Conservation (phyloP, 179 eudicot genomes). For the Amaranthus tricolor region DNA sequence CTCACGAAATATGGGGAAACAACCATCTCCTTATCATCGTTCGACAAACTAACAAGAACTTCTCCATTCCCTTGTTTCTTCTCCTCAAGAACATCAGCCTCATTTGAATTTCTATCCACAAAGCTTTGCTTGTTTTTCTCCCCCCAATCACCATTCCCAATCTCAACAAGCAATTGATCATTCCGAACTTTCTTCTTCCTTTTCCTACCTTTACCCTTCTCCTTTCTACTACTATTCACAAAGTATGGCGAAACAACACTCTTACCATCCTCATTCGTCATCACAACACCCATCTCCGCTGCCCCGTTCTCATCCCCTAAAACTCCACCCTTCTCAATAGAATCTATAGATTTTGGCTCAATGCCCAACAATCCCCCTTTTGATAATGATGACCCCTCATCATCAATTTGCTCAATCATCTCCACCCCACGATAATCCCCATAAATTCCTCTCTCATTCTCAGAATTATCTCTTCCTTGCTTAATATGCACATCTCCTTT, state of each 20-base stretch:
- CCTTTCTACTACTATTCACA: neutral
- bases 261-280: neutral
- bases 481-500: neutral
- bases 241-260: neutral
- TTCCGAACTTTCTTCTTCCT: neutral
- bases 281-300: neutral
- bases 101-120: neutral
- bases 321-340: neutral
- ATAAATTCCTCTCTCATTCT: neutral
- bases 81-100: neutral
- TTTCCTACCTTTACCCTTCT: neutral
- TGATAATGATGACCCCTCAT: neutral
- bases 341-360: no score
- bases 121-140: neutral
- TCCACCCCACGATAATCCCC: neutral
- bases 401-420: neutral
- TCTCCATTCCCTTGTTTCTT: neutral
- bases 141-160: neutral
- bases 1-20: conserved; percentile 2
- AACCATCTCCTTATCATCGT: neutral
- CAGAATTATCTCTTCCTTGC: neutral
- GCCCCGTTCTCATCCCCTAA: neutral
- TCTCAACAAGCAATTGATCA: neutral
- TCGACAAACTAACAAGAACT: neutral
- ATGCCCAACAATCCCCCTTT: no score